Percentiles rank a stretch among this genome's conserved stretches.
Evolutionary conservation across 345 rosid species (phyloP).

Genomic region (Syzygium aqueum): DNA sequence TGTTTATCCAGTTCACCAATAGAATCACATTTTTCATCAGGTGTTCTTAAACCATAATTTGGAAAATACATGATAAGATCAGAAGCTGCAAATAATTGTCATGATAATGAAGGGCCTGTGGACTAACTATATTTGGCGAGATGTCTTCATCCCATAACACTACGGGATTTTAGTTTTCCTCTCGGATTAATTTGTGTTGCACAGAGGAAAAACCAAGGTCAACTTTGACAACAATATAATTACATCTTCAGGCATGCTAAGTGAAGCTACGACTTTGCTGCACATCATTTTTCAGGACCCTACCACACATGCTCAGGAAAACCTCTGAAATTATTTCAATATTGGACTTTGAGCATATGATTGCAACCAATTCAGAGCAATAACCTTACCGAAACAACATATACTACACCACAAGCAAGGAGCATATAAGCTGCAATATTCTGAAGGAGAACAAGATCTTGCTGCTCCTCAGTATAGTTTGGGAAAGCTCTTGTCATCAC

Average conservation of each 20-base stretch:
- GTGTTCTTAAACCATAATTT: neutral
- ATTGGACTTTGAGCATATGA: neutral
- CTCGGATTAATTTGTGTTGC: neutral
- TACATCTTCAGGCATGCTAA: neutral
- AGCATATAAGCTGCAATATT: conserved; percentile 85
- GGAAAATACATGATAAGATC: neutral
- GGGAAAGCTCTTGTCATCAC: conserved; percentile 98
- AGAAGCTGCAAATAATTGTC: neutral
- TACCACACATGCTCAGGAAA: neutral
- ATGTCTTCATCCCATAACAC: neutral
- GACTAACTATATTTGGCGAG: neutral
- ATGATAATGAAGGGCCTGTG: neutral
- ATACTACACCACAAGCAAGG: conserved; percentile 76
- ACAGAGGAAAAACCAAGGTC: neutral
- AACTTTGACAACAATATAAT: neutral
- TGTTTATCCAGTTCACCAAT: neutral
- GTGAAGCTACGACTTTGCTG: neutral
- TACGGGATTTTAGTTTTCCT: neutral
- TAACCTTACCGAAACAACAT: conserved; percentile 55
- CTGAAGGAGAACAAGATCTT: conserved; percentile 59
- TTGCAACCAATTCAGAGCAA: neutral
- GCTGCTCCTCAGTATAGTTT: conserved; percentile 31
- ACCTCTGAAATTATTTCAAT: neutral
- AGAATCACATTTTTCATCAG: neutral
- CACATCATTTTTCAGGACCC: neutral